phyloP scores from a whole-genome alignment of 2,329 filamentous ascomycete species.

The Pseudohalonectria lignicola region DNA sequence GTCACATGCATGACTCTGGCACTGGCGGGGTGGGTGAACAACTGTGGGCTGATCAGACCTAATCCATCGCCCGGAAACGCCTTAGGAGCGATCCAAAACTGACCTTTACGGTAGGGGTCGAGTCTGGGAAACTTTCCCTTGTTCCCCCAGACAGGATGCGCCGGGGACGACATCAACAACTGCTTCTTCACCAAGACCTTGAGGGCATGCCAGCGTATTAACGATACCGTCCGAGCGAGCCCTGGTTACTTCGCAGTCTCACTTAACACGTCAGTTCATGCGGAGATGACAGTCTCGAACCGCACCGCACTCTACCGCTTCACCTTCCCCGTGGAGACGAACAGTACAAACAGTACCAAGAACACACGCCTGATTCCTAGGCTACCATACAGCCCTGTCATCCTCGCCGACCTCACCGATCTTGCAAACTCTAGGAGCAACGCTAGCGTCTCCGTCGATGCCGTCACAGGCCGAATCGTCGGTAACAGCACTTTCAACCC shows the following conservation, averaged over 20 bases:
- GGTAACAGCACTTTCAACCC: conserved; percentile 41
- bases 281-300: conserved; percentile 39
- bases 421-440: conserved; percentile 35
- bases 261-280: conserved; percentile 32
- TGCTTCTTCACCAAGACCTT: conserved; percentile 35
- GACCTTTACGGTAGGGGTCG: conserved; percentile 5
- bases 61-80: no score
- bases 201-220: conserved; percentile 28
- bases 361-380: conserved; percentile 2
- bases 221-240: conserved; percentile 30
- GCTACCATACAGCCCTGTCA: conserved; percentile 30
- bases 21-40: conserved; percentile 20
- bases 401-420: conserved; percentile 39
- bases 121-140: conserved; percentile 24
- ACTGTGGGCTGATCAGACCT: no score
- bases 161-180: conserved; percentile 18
- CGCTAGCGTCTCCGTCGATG: conserved; percentile 34
- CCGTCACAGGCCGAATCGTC: conserved; percentile 31
- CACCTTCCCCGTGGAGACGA: conserved; percentile 26
- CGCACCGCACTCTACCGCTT: conserved; percentile 42
- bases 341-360: no score
- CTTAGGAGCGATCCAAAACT: background rate
- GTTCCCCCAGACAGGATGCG: conserved; percentile 21
- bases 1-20: conserved; percentile 18
- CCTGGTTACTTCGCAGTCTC: conserved; percentile 41